Evolutionary conservation across 192 early-diverging fungal genomes (phyloP).

Genomic region (Glomus cerebriforme): DNA sequence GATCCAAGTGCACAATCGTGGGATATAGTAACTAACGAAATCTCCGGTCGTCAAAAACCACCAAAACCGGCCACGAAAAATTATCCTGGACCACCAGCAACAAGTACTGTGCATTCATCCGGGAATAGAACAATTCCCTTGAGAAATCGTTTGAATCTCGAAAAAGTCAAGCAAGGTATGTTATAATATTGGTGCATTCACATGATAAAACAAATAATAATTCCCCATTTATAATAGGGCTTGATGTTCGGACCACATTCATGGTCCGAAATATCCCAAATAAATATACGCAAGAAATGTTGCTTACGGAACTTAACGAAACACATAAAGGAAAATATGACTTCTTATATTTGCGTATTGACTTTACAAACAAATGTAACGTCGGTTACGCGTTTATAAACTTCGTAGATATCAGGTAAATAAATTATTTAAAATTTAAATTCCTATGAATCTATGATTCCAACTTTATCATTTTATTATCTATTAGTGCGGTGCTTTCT

Average conservation of each 20-base stretch:
- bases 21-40: background rate
- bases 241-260: slow-evolving; percentile 74
- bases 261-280: slow-evolving; percentile 92
- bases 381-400: slow-evolving; percentile 81
- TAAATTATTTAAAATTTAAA: background rate
- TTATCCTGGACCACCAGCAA: background rate
- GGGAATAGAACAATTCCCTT: slow-evolving; percentile 14
- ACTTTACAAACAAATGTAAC: slow-evolving; percentile 88
- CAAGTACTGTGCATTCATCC: slow-evolving; percentile 18
- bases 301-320: slow-evolving; percentile 69
- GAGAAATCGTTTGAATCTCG: slow-evolving; percentile 24
- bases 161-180: slow-evolving; percentile 5
- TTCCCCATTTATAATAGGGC: slow-evolving; percentile 39
- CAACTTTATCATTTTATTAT: background rate
- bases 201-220: slow-evolving; percentile 22
- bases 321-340: slow-evolving; percentile 70
- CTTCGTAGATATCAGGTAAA: slow-evolving; percentile 64
- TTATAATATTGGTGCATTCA: background rate
- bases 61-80: background rate
- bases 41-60: background rate
- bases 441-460: background rate
- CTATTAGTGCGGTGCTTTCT: slow-evolving; percentile 57
- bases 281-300: slow-evolving; percentile 84
- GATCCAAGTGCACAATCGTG: slow-evolving; percentile 2
- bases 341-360: slow-evolving; percentile 85